Evolutionary conservation across 345 rosid species (phyloP), one percentile per base, ranked within the genome.

Genomic region (Pistacia integerrima): DNA sequence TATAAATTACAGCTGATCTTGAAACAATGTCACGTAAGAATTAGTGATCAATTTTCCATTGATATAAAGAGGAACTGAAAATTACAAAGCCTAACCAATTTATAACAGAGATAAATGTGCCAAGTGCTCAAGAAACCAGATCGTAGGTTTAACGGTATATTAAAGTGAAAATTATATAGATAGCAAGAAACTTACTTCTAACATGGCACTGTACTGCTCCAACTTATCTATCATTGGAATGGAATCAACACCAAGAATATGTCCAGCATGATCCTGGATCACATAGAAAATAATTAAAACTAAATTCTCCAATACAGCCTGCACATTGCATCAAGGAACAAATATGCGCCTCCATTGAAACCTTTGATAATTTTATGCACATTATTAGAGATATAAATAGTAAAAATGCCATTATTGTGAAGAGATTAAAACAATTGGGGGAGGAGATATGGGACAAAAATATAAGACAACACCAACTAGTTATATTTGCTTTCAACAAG

Each of bases 181-280:
- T 10, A 30, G 67, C 51, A 69, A 86, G 76, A 82, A 78, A 76
- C 69, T 80, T 79, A 92, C 98, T 90, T 93, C 97, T 73, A 95
- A 84, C 74, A 95, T 77, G 77, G 65, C 67, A 78, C 92, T 90
- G 82, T 95, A 95, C 72, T 95, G 94, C 87, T 95, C 97, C 88
- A 95, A 70, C 84, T 95, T 95, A 74, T 90, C 84, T 67, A 92
- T 84, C 98, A 95, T 95, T 72, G 88, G 92, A 80, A 57, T 41
- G 28, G 99, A 95, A 83, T 95, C 91, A 44, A 93, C 97, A 69
- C 98, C 97, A 87, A 69, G 90, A 76, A 95, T 95, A 80, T 95
- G 99, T 60, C 99, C 98, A 65, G 97, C 97, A 84, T 93, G 99
- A 84, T 95, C 99, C 97, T 95, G 83, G 77, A 75, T 20, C 81